Base-by-base conservation (phyloP, 441 rosid species). In the Erodium texanum region DNA sequence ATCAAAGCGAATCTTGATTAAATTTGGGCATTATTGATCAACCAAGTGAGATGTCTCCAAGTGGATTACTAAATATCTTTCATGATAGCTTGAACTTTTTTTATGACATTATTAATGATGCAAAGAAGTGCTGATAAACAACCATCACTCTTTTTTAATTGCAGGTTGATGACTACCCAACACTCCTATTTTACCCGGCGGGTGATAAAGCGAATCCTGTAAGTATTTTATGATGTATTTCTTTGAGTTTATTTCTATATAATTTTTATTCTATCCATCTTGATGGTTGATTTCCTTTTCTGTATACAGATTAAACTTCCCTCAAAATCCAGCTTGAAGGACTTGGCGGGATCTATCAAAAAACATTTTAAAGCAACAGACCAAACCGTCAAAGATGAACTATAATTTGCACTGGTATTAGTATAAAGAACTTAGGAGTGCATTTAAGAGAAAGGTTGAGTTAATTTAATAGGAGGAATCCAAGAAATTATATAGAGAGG, bases 181-280 rank as follows among this genome's bases (percentile, higher is more conserved):
- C 90, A 24, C 83, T 90, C 70, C 74, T 93, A 48, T 84, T 87
- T 67, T 89, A 87, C 82, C 85, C 88, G 7, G 82, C 83, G 0
- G 81, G 78, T 45, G 85, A 86, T 71, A 93, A 93, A 80, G 76
- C 81, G 24, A 85, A 83, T 23, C 93, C 97, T 86, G 97, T 92
- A 86, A 80, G 3, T 50, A 58, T 74, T 69, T 34, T 59, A 24
- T 36, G 18, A 52, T 19, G 43, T 23, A 10, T 56, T 23, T 66
- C 24, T 1, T 65, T 38, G 29, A 32, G 36, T 32, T 32, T 32
- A 5, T 32, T 32, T 71, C 1, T 14, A 7, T 24, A 23, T 16
- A 16, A 34, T 20, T 24, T 43, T 32, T 0, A 22, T 41, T 36
- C 43, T 4, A 45, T 22, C 59, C 48, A 56, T 38, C 70, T 76